These are phyloP conservation scores for Tuber melanosporum DNA, from an alignment of 495 filamentous ascomycete genomes.

Conservation along the genomic window DNA sequence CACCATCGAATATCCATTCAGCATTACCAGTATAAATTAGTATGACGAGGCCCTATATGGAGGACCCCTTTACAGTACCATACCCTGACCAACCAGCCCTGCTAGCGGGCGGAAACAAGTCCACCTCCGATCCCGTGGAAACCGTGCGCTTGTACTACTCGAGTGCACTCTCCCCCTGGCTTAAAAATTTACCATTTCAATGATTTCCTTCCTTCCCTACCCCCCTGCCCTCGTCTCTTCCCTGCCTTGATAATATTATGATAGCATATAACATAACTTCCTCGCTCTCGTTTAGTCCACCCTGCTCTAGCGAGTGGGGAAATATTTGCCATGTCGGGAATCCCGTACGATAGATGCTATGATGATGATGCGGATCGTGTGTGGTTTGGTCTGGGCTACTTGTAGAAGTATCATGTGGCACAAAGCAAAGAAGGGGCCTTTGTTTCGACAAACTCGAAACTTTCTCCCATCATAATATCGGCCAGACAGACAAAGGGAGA, in stretches of 20 bases:
- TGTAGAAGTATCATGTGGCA: background rate
- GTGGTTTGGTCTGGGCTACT: background rate
- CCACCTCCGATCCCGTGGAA: background rate
- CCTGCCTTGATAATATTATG: background rate
- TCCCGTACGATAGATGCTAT: background rate
- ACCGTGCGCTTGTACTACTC: background rate
- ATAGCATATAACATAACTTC: background rate
- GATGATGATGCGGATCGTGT: background rate
- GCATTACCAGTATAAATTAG: too few species aligned
- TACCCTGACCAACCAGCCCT: background rate
- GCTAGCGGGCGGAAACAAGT: background rate
- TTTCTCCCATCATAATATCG: background rate
- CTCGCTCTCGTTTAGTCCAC: background rate
- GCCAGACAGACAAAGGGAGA: background rate
- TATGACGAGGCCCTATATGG: background rate
- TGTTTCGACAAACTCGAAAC: background rate
- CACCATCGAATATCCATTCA: background rate
- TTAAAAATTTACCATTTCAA: background rate
- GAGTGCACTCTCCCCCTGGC: background rate
- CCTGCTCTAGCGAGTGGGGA: background rate
- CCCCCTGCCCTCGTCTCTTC: background rate
- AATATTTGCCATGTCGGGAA: background rate
- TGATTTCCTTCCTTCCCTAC: background rate
- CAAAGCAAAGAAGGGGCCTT: background rate
- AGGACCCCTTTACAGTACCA: background rate